A percentile compares a stretch with the other conserved stretches of the same genome.
Evolutionary conservation across 2,329 filamentous ascomycete species (phyloP).

Genomic region (Emmonsia crescens): DNA sequence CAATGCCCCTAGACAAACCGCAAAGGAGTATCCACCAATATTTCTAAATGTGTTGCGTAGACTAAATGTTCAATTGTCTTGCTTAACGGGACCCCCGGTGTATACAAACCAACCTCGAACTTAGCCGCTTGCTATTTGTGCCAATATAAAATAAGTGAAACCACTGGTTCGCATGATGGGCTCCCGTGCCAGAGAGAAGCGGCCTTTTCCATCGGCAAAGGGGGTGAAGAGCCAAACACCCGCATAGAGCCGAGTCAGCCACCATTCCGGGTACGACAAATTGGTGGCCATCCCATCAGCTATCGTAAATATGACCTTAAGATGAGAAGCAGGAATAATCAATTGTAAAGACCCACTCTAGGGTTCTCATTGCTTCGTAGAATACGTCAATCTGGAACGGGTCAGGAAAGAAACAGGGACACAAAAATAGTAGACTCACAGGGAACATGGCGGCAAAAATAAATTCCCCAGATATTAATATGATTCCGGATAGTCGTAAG

Average conservation of each 20-base stretch:
- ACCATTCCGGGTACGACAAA: not conserved
- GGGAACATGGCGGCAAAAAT: not conserved
- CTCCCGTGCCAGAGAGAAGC: not conserved
- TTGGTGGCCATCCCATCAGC: not conserved
- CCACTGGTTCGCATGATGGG: not conserved
- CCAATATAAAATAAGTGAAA: not conserved
- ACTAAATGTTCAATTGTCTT: not conserved
- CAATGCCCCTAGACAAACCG: not conserved
- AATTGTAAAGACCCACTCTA: not conserved
- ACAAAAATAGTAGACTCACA: not conserved
- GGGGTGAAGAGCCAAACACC: not conserved
- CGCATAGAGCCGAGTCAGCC: not conserved
- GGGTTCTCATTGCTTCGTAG: not conserved
- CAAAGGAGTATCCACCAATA: not conserved
- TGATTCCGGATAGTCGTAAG: not conserved
- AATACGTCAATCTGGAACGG: not conserved
- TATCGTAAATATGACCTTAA: not conserved
- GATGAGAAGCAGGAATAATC: not conserved
- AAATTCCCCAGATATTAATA: not conserved
- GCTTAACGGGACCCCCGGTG: not conserved
- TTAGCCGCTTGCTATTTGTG: not conserved
- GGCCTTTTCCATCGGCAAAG: not conserved
- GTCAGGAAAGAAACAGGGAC: not conserved
- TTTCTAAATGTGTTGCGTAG: not conserved
- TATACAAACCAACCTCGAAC: not conserved